These are phyloP conservation scores for Epithemia pelagica DNA, from an alignment of 108 stramenopile genomes.

Conservation along the genomic window DNA sequence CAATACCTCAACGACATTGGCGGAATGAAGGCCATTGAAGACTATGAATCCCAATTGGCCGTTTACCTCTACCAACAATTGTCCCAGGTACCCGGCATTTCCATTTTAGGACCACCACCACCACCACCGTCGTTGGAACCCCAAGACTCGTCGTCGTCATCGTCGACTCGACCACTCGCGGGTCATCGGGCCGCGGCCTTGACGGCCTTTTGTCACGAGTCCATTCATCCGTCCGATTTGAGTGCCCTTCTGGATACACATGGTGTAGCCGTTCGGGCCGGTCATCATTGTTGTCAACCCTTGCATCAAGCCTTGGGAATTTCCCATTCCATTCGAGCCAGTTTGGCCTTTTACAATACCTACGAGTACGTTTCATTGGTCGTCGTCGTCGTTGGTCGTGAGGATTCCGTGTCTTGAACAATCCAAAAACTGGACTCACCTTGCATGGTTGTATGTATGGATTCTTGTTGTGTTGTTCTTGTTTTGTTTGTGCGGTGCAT, in stretches of 20 bases:
- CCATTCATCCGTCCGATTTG: slow-evolving; percentile 90
- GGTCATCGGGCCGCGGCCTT: slow-evolving; percentile 52
- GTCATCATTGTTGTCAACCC: slow-evolving; percentile 98
- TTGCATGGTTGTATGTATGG: not conserved
- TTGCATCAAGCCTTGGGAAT: slow-evolving; percentile 84
- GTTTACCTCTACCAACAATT: slow-evolving; percentile 71
- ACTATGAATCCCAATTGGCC: slow-evolving; percentile 79
- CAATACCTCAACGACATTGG: slow-evolving; percentile 75
- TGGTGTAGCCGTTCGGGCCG: slow-evolving; percentile 91
- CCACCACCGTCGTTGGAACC: too few relatives aligned
- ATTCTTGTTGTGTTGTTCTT: not conserved
- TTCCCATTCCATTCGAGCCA: slow-evolving; percentile 80
- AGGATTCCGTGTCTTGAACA: not conserved
- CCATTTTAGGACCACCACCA: slow-evolving; percentile 60
- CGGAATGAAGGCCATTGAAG: slow-evolving; percentile 82
- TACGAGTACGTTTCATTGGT: slow-evolving; percentile 43
- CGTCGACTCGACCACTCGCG: not conserved
- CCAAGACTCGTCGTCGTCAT: slow-evolving; percentile 57
- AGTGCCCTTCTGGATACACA: slow-evolving; percentile 93
- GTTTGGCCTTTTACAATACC: slow-evolving; percentile 86
- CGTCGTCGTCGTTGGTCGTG: slow-evolving; percentile 6
- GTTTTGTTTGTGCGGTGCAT: too few relatives aligned
- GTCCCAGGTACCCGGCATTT: slow-evolving; percentile 63
- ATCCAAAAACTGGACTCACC: too few relatives aligned
- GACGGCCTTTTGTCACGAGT: slow-evolving; percentile 76